Evolutionary conservation across 352 stramenopile genomes (phyloP), one percentile per base, ranked within the genome.

Genomic region (Phytophthora vignae): DNA sequence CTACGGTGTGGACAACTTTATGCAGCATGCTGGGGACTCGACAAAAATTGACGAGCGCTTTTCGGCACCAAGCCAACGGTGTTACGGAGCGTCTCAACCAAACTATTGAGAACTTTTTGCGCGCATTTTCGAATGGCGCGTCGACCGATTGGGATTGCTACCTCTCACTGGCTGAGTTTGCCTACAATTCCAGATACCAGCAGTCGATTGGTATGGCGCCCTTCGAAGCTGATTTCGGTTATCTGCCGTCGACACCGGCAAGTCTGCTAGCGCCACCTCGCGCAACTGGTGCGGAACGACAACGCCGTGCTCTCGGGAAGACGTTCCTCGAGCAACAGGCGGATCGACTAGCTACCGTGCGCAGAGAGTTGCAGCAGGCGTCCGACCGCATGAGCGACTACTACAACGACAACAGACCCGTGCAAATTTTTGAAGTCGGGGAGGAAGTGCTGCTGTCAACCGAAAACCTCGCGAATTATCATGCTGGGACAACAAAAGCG

Each of bases 61-160:
- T n/a, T n/a, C n/a, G n/a, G n/a, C n/a, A n/a, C n/a, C n/a, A n/a
- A n/a, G n/a, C n/a, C n/a, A n/a, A n/a, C n/a, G n/a, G n/a, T n/a
- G n/a, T n/a, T n/a, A n/a, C n/a, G n/a, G n/a, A n/a, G n/a, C n/a
- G n/a, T 2, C 3, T 77, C 0, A 74, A 77, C n/a, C 65, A 74
- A n/a, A 67, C 55, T 2, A 56, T 74, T 21, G 59, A 70, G 3
- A 69, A 61, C 40, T 75, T 56, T 73, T 19, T 76, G 3, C 55
- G 62, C 0, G 40, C 54, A 1, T 71, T 54, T 57, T 49, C 6
- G 4, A 49, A 21, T 49, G 42, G 42, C 27, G 40, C 52, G 12
- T 42, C 4, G 50, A 66, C 57, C 52, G 59, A 76, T 27, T 76
- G 48, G 62, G 59, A 71, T 31, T 3, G 31, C 1, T 56, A 57